Percentiles rank a stretch among this genome's conserved stretches.
phyloP scores from a whole-genome alignment of 1,284 basidiomycete species.

The Ustilago cynodontis region DNA sequence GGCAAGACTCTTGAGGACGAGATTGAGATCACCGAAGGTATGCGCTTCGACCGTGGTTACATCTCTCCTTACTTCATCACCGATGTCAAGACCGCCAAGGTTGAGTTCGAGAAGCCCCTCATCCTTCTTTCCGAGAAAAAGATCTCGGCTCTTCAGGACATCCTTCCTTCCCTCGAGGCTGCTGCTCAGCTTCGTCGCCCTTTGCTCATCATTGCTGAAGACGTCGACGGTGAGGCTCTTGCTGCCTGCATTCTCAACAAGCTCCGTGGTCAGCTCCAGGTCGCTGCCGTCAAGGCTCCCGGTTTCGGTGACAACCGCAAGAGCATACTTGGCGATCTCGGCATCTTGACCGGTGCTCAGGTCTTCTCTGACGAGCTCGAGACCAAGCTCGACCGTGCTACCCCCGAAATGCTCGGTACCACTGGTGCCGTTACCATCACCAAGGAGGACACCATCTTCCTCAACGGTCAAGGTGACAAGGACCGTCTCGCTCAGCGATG shows the following conservation, averaged over 20 bases:
- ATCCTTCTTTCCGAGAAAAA: slow-evolving; percentile 97
- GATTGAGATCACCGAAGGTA: slow-evolving; percentile 99
- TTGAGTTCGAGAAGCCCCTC: slow-evolving; percentile 96
- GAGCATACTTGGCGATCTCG: slow-evolving; percentile 94
- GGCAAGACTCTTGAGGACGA: slow-evolving; percentile 96
- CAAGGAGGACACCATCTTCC: slow-evolving; percentile 97
- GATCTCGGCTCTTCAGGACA: slow-evolving; percentile 93
- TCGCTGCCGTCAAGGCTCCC: slow-evolving; percentile 94
- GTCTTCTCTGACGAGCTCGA: slow-evolving; percentile 99
- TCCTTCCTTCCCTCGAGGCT: slow-evolving; percentile 91
- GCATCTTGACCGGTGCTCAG: slow-evolving; percentile 95
- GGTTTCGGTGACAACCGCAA: slow-evolving; percentile 99
- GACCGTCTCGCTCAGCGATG: slow-evolving; percentile 73
- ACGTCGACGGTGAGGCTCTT: slow-evolving; percentile 96
- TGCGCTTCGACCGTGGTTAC: slow-evolving; percentile 99
- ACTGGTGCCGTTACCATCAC: slow-evolving; percentile 94
- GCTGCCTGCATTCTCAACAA: slow-evolving; percentile 99
- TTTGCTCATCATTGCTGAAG: slow-evolving; percentile 95
- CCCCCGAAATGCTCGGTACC: slow-evolving; percentile 88
- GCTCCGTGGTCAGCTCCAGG: slow-evolving; percentile 93
- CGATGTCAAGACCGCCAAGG: slow-evolving; percentile 95
- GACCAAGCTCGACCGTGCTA: slow-evolving; percentile 94
- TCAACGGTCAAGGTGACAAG: slow-evolving; percentile 80
- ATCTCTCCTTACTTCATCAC: slow-evolving; percentile 99
- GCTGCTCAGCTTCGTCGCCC: slow-evolving; percentile 92